phyloP scores from a whole-genome alignment of 2,329 filamentous ascomycete genomes.

The Aureobasidium pullulans region DNA sequence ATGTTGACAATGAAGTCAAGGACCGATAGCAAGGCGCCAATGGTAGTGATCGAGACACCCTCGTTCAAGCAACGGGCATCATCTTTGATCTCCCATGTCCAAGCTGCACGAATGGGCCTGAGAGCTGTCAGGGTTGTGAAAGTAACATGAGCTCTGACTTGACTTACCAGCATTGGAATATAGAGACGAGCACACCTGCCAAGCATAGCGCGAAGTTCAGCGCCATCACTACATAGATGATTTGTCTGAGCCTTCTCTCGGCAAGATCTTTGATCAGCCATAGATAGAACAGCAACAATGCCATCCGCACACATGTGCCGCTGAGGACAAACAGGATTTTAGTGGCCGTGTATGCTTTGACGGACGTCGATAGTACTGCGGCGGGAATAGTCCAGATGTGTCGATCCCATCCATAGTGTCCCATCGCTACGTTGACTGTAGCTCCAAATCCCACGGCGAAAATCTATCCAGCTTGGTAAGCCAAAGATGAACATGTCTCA shows the following conservation, averaged over 20 bases:
- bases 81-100: constrained; percentile 28
- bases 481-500: constrained; percentile 1
- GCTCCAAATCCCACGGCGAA: constrained; percentile 33
- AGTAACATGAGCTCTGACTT: background rate
- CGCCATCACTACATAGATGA: constrained; percentile 32
- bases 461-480: constrained; percentile 22
- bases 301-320: constrained; percentile 37
- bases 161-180: constrained; percentile 34
- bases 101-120: constrained; percentile 35
- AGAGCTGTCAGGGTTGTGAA: background rate
- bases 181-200: constrained; percentile 28
- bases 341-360: constrained; percentile 35
- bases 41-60: constrained; percentile 30
- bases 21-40: constrained; percentile 35
- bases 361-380: constrained; percentile 19
- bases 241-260: constrained; percentile 31
- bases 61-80: constrained; percentile 34
- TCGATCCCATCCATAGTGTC: constrained; percentile 34
- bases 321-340: constrained; percentile 37
- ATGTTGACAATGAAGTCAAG: constrained; percentile 36
- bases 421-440: constrained; percentile 34
- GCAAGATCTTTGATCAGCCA: constrained; percentile 35
- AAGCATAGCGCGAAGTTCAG: constrained; percentile 32
- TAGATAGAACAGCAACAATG: constrained; percentile 40
- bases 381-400: constrained; percentile 36